Conservation (phyloP, 2,329 filamentous ascomycete species). For the Orbilia oligospora region DNA sequence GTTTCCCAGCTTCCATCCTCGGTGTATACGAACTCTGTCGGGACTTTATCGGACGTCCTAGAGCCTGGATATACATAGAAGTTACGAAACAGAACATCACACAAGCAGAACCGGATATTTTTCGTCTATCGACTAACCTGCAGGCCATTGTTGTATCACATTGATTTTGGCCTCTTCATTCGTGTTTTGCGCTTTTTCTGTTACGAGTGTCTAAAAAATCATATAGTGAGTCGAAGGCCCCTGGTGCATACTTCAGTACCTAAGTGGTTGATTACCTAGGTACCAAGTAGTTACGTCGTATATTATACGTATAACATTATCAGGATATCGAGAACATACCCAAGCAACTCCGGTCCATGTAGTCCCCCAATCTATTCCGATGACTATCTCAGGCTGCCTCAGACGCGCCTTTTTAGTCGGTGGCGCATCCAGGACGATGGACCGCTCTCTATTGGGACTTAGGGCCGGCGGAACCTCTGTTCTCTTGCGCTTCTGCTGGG, state of each 20-base stretch:
- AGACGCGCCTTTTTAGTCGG: conserved; percentile 16
- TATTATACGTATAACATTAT: not conserved
- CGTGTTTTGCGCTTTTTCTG: not conserved
- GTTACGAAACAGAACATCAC: not conserved
- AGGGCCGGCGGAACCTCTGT: not conserved
- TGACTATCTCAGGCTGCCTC: conserved; percentile 14
- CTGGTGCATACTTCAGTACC: no score
- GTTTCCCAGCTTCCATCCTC: conserved; percentile 25
- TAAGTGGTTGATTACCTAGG: no score
- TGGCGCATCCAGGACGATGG: not conserved
- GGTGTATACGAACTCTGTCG: conserved; percentile 24
- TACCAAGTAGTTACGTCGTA: no score
- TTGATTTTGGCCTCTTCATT: conserved; percentile 11
- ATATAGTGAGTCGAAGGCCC: not conserved
- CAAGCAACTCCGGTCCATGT: conserved; percentile 33
- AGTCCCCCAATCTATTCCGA: conserved; percentile 34
- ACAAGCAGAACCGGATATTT: not conserved
- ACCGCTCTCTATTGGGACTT: not conserved
- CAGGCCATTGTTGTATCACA: conserved; percentile 26
- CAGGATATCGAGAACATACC: not conserved
- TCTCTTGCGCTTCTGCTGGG: conserved; percentile 26
- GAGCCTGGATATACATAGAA: not conserved
- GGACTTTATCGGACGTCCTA: conserved; percentile 22
- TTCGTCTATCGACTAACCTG: conserved; percentile 2
- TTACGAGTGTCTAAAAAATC: conserved; percentile 3